phyloP scores from a whole-genome alignment of 371 early-diverging fungal species.

The Parasitella parasitica region DNA sequence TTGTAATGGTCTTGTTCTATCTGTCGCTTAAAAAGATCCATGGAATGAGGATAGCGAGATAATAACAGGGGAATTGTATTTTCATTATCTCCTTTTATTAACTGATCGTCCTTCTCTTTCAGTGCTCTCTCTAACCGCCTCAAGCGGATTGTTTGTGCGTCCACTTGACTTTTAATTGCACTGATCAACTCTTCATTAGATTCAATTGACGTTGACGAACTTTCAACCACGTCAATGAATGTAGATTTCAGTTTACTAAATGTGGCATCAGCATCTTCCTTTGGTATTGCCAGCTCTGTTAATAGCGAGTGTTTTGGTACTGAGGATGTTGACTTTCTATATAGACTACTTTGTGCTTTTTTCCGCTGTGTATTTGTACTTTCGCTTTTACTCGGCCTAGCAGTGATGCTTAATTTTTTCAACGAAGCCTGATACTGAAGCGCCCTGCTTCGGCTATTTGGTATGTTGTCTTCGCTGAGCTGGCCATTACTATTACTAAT shows the following conservation, averaged over 20 bases:
- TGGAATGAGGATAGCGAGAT: conserved; percentile 6
- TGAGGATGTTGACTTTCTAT: background rate
- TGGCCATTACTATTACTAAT: background rate
- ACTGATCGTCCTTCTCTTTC: conserved; percentile 4
- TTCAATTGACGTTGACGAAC: background rate
- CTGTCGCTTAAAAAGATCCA: conserved; percentile 7
- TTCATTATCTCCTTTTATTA: background rate
- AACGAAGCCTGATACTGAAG: background rate
- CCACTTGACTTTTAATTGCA: conserved; percentile 7
- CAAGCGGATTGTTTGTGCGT: conserved; percentile 16
- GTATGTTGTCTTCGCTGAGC: background rate
- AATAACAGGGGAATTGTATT: background rate
- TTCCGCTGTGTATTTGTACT: background rate
- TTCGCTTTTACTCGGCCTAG: conserved; percentile 2
- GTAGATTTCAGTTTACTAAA: background rate
- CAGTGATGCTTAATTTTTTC: background rate
- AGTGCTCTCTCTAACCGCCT: conserved; percentile 13
- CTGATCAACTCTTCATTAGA: background rate
- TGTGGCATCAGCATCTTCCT: background rate
- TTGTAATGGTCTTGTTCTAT: conserved; percentile 9
- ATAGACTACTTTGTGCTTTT: background rate
- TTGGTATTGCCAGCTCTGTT: background rate
- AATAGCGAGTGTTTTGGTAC: background rate
- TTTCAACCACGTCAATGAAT: conserved; percentile 10
- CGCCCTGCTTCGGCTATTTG: background rate